Evolutionary conservation across 1,284 basidiomycete species (phyloP), one percentile per base, ranked within the genome.

Genomic region (Cryptococcus deneoformans): DNA sequence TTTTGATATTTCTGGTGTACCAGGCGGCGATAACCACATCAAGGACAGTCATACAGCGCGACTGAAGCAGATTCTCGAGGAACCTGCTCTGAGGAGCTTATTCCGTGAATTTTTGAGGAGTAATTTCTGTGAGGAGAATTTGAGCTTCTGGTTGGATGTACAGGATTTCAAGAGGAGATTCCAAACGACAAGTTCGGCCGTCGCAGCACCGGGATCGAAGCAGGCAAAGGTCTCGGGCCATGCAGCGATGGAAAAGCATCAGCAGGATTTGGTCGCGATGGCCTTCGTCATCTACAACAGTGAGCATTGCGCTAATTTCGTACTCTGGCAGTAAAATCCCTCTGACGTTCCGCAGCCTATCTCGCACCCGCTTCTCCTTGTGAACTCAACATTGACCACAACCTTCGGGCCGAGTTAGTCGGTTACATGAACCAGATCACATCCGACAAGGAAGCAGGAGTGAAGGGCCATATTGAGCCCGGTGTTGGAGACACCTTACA

Each of bases 371-470:
- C 92, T 29, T 94, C 91, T 72, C 90, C 88, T 58, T 92, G 88
- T 78, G 95, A 99, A 79, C 85, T 99, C 59, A 99, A 99, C 80
- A 98, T 99, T 66, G 96, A 99, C 75, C 95, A 99, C 77, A 90
- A 89, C 50, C 82, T 99, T 42, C 87, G 95, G 60, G 92, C 92
- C 67, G 95, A 98, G 79, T 82, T 99, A 53, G 89, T 92, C 57
- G 87, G 86, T 62, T 98, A 98, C 77, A 84, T 99, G 68, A 89
- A 88, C 78, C 90, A 91, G 53, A 88, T 92, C 50, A 88, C 92
- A 67, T 85, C 85, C 53, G 76, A 78, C 55, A 89, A 88, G 71
- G 77, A 70, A 12, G 70, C 70, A 2, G 67, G 83, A 0, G 86
- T 88, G 77, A 85, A 86, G 58, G 89, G 88, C 6, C 85, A 87